Percentiles rank a stretch among this genome's conserved stretches.
Evolutionary conservation across 2,329 filamentous ascomycete species (phyloP).

Genomic region (Calonectria pauciramosa): DNA sequence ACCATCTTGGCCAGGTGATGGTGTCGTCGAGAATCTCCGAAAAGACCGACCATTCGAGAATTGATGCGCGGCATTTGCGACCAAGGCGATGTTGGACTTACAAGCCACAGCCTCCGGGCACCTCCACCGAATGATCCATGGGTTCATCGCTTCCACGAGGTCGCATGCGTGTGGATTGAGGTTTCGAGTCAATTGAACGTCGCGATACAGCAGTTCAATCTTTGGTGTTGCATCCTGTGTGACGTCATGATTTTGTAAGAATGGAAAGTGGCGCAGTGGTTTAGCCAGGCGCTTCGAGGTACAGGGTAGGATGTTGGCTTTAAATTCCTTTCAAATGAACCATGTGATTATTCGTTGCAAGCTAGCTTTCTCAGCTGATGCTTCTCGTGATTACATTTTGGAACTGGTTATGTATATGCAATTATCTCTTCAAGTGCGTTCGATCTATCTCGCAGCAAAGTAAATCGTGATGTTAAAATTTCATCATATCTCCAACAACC

Average conservation of each 20-base stretch:
- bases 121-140: constrained; percentile 34
- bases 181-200: constrained; percentile 15
- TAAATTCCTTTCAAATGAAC: neutral
- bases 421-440: neutral
- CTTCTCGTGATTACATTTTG: neutral
- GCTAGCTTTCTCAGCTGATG: neutral
- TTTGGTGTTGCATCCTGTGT: constrained; percentile 18
- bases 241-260: constrained; percentile 38
- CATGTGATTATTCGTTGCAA: neutral
- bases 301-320: neutral
- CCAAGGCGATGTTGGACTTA: neutral
- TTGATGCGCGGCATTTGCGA: constrained; percentile 20
- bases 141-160: constrained; percentile 36
- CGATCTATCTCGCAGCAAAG: neutral
- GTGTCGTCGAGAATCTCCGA: constrained; percentile 33
- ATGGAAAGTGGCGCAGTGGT: neutral
- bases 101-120: constrained; percentile 8
- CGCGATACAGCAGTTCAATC: constrained; percentile 5
- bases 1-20: constrained; percentile 31
- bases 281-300: neutral
- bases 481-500: neutral
- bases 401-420: neutral
- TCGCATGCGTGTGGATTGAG: constrained; percentile 18
- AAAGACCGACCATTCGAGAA: neutral
- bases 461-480: neutral